Evolutionary conservation across 371 early-diverging fungal species (phyloP), one percentile per base, ranked within the genome.

Genomic region (Blakeslea trispora): DNA sequence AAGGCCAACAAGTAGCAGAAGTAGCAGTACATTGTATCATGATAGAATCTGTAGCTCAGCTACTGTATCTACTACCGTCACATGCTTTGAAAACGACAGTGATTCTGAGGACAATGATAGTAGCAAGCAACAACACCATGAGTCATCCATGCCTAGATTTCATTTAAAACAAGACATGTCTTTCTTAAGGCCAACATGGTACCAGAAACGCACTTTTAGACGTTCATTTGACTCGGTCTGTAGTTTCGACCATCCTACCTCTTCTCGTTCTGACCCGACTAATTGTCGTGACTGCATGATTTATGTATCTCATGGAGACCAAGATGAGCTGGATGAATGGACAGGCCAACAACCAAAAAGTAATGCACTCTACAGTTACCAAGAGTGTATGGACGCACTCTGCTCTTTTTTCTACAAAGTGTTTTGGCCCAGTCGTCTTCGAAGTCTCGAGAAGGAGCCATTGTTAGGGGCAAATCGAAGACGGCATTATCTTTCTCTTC

Each of bases 191-290:
- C 50, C 37, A 14, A 18, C 21, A 11, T 11, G 7, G 15, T 15
- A 22, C 4, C 37, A 22, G 15, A 19, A 21, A 39, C 23, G 39
- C 15, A 35, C 19, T 14, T 24, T 56, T 14, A 32, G 57, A 32
- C 48, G 54, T 3, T 63, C 63, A 21, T 63, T 59, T 50, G 59
- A 59, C 24, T 64, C 64, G 0, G 58, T 49, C 34, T 64, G 64
- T 41, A 64, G 58, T 15, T 64, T 64, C 43, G 60, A 64, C 51
- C 64, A 64, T 47, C 64, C 64, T n/a, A 55, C 59, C 14, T 64
- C 64, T 8, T 64, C 64, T 17, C 35, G 41, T 23, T 64, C 64
- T 2, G 64, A 64, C 44, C 64, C 64, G 18, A 42, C 50, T 5
- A 53, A 64, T 24, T 64, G 64, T 28, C 55, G 42, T 15, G 59